Evolutionary conservation across 2,329 filamentous ascomycete genomes (phyloP), one percentile per base, ranked within the genome.

Genomic region (Diaporthe australafricana): DNA sequence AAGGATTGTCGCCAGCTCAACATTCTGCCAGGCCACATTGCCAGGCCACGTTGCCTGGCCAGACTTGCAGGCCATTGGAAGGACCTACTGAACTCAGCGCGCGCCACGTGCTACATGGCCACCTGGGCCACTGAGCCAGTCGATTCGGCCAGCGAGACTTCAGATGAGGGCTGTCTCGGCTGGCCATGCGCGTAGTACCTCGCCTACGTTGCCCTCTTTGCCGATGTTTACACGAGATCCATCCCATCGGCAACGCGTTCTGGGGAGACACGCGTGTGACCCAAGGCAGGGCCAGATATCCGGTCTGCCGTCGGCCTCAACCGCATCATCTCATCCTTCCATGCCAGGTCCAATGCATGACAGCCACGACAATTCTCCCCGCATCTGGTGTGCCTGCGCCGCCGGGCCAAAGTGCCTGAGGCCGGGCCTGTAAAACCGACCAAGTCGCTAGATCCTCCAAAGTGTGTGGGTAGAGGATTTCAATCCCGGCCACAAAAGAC

Each of bases 81-180:
- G 22, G 55, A 22, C 35, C n/a, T 42, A 14, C 17, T 53, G 53
- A 62, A 14, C 17, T 53, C 45, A 62, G 70, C 70, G 70, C 70
- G 70, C 70, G 63, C 70, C 70, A 72, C 63, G 38, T 72, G 65
- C 66, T 16, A 60, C 70, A 69, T 48, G 42, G 14, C 25, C 25
- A 16, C 56, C 66, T 38, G 40, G 40, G 38, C 27, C 60, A 32
- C 32, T 48, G 11, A 32, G 38, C 70, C 63, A 68, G 65, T 63
- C 55, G 42, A 50, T 47, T 16, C 35, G 40, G 47, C 16, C 48
- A 32, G 40, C 6, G 30, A 25, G 22, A 45, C 50, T 22, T 45
- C 35, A 35, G 65, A 56, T 45, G 65, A 56, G 32, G 38, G 35
- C 9, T 22, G 2, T 5, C 27, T 20, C 52, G 38, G 42, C 25